Percentiles rank a stretch among this genome's conserved stretches.
These are phyloP conservation scores for Centrapalus pauciflorus DNA, from an alignment of 129 eudicot species.

Conservation along the genomic window DNA sequence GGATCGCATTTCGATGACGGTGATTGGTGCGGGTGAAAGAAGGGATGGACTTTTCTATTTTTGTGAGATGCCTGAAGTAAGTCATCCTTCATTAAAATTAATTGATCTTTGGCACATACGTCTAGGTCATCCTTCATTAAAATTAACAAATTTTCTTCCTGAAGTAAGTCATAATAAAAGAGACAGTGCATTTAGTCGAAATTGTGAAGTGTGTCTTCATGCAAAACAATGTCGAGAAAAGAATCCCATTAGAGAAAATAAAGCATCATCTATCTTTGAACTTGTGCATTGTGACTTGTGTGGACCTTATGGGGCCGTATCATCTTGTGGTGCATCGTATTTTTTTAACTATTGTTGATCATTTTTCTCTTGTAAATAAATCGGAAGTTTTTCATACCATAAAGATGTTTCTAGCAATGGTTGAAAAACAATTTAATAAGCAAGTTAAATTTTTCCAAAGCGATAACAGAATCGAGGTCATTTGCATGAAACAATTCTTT, in stretches of 20 bases:
- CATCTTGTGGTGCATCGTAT: not conserved
- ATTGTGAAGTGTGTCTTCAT: not conserved
- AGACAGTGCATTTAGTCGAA: not conserved
- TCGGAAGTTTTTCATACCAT: not conserved
- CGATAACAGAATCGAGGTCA: constrained; percentile 12
- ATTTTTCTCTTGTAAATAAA: constrained; percentile 1
- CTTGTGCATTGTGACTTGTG: constrained; percentile 17
- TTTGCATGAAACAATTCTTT: not conserved
- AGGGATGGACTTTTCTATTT: not conserved
- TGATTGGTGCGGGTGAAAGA: constrained; percentile 10
- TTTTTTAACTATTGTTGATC: constrained; percentile 20
- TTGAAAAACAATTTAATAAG: not conserved
- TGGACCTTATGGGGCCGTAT: not conserved
- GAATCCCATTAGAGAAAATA: not conserved
- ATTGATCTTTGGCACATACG: not conserved
- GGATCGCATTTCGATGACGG: not conserved
- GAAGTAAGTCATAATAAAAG: not conserved
- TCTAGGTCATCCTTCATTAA: constrained; percentile 2
- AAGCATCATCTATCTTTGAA: not conserved
- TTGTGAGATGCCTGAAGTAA: no score
- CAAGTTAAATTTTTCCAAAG: not conserved
- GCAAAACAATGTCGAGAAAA: not conserved
- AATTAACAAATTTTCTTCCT: not conserved
- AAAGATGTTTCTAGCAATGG: not conserved
- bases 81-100: no score